These are phyloP conservation scores for Barnettozyma sp. DNA, from an alignment of 805 yeast genomes.

Conservation along the genomic window DNA sequence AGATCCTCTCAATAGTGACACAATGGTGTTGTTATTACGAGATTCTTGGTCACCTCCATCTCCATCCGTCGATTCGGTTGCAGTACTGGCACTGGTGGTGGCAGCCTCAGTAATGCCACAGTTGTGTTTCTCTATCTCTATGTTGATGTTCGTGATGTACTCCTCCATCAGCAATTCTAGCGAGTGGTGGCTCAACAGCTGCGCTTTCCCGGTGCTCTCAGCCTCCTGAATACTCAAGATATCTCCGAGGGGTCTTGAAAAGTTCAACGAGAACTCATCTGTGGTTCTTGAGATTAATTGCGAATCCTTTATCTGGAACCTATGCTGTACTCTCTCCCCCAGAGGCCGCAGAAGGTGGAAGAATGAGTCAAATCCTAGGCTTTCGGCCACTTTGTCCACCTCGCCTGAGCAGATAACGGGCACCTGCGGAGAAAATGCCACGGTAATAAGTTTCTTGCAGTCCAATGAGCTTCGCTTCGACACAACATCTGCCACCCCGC, in stretches of 20 bases:
- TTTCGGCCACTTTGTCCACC: constrained; percentile 39
- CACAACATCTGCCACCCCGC: constrained; percentile 6
- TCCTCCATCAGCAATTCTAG: constrained; percentile 31
- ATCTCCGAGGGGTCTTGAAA: constrained; percentile 35
- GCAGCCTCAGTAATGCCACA: no score
- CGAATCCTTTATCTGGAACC: constrained; percentile 43
- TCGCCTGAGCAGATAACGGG: constrained; percentile 42
- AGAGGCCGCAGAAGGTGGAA: constrained; percentile 46
- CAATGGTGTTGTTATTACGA: constrained; percentile 21
- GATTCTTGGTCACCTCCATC: no score
- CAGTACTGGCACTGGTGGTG: no score
- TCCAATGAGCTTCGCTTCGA: constrained; percentile 20
- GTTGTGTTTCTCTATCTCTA: constrained; percentile 9
- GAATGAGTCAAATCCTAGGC: constrained; percentile 36
- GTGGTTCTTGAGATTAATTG: constrained; percentile 43
- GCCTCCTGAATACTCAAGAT: constrained; percentile 26
- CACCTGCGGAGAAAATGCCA: constrained; percentile 46
- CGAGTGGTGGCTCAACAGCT: constrained; percentile 30
- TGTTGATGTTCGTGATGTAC: constrained; percentile 27
- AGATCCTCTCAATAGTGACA: constrained; percentile 33
- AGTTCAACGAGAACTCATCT: constrained; percentile 52
- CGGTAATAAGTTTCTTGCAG: constrained; percentile 25
- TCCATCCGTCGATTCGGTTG: no score
- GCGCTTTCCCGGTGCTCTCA: constrained; percentile 19
- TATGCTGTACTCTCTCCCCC: constrained; percentile 45